Base-by-base conservation (phyloP, 2,329 filamentous ascomycete species). In the Pseudogymnoascus sp. region DNA sequence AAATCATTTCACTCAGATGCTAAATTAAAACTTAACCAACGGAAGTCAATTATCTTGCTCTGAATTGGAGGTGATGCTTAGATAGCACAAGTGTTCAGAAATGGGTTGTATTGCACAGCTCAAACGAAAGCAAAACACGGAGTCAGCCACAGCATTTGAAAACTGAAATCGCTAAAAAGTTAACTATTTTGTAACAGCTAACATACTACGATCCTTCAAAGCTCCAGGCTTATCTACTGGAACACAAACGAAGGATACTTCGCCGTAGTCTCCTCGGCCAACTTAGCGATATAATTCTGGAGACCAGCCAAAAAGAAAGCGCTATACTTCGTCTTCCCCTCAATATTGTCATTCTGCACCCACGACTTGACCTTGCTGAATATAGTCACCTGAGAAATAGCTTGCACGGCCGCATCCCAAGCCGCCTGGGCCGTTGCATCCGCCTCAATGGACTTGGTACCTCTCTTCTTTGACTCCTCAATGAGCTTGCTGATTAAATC, bases 401-500 rank as follows among this genome's bases (percentile, higher is more conserved):
- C 27, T n/a, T 52, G 45, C 13, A 52, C 45, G 0, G 3, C 4
- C 7, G 29, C 45, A 10, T 52, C 45, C 72, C 73, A 79, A 9
- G 68, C 62, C 6, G 69, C 65, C 62, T 77, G 74, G 0, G 67
- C 67, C 27, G 70, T 67, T 12, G 64, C 58, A 27, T 68, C 66
- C 1, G 71, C 69, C 21, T 76, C 71, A 1, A 79, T 71, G 37
- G 65, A 68, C 21, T 64, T 67, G 27, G 72, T 29, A 0, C 67
- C 70, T 8, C 75, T 69, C 27, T 69, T 62, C 25, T 61, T 63
- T 59, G 75, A 65, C 10, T 69, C 52, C 13, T 72, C 67, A 60
- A 79, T 71, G 12, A 67, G 64, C 1, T 69, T 64, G 15, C 71
- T 63, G 25, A 79, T 72, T 71, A 74, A 79, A 29, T 76, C 67